These are phyloP conservation scores for Parastagonospora nodorum DNA, from an alignment of 2,329 filamentous ascomycete genomes.

Conservation along the genomic window DNA sequence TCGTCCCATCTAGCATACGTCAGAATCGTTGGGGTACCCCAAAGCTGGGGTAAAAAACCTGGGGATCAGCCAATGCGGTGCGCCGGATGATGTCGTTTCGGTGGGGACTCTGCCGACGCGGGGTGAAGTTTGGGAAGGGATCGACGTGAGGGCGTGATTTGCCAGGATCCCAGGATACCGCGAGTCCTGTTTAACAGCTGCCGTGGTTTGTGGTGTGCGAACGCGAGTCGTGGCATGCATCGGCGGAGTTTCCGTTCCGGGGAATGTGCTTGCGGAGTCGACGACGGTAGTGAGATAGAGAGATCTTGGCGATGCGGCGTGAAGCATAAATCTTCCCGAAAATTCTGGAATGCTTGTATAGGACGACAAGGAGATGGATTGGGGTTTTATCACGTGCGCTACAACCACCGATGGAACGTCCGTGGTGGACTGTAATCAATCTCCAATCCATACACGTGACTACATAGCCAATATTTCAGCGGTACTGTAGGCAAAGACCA, in stretches of 20 bases:
- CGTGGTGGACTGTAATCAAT: no score
- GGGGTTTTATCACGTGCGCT: no score
- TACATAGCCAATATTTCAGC: not conserved
- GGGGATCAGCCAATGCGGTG: conserved; percentile 19
- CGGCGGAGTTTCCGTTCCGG: not conserved
- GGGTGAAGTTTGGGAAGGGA: conserved; percentile 3
- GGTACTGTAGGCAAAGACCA: not conserved
- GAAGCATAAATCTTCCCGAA: no score
- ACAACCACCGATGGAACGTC: no score
- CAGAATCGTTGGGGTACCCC: conserved; percentile 15
- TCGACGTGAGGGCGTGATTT: conserved; percentile 2
- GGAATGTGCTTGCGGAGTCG: no score
- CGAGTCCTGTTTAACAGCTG: not conserved
- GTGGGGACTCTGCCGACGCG: conserved; percentile 20
- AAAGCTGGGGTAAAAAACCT: conserved; percentile 25
- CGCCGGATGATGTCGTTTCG: conserved; percentile 14
- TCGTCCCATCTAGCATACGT: conserved; percentile 8
- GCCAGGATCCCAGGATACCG: not conserved
- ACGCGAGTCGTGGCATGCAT: not conserved
- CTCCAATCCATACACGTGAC: no score
- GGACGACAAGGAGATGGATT: no score
- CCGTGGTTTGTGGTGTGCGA: not conserved
- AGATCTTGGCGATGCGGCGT: no score
- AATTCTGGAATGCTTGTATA: no score
- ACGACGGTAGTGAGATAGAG: no score